Conservation (phyloP, 306 rosid genomes). For the Vicia sativa region DNA sequence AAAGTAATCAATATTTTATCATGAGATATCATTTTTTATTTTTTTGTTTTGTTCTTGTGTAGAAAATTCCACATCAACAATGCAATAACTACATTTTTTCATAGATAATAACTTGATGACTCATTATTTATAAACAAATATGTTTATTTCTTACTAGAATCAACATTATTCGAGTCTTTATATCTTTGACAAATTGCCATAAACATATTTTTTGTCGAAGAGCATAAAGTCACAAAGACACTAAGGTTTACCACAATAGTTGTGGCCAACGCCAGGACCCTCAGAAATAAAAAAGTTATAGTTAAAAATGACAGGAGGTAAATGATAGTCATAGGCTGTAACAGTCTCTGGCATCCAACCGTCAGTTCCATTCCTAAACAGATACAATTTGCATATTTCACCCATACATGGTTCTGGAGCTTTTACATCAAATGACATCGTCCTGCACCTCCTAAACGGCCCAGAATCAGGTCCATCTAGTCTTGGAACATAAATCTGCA, state of each 20-base stretch:
- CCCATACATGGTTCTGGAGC: background rate
- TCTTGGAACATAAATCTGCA: slow-evolving; percentile 1
- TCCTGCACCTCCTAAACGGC: background rate
- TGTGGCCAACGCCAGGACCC: background rate
- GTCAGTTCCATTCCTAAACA: background rate
- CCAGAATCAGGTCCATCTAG: background rate
- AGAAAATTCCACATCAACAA: no score
- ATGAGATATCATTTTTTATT: no score
- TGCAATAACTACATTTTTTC: no score
- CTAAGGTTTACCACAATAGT: background rate
- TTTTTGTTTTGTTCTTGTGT: no score
- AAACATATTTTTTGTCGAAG: no score
- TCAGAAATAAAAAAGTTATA: background rate
- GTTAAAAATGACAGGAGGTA: background rate
- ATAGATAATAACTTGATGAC: no score
- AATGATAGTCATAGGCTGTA: background rate
- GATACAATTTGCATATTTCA: background rate
- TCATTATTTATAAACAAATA: no score
- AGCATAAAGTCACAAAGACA: no score
- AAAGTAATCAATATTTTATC: no score
- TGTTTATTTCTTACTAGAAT: no score
- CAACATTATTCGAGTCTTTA: no score
- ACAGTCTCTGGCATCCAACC: background rate
- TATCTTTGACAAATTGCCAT: no score
- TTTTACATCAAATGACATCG: background rate